Conservation (phyloP, 805 yeast species). For the Candida hungchunana region DNA sequence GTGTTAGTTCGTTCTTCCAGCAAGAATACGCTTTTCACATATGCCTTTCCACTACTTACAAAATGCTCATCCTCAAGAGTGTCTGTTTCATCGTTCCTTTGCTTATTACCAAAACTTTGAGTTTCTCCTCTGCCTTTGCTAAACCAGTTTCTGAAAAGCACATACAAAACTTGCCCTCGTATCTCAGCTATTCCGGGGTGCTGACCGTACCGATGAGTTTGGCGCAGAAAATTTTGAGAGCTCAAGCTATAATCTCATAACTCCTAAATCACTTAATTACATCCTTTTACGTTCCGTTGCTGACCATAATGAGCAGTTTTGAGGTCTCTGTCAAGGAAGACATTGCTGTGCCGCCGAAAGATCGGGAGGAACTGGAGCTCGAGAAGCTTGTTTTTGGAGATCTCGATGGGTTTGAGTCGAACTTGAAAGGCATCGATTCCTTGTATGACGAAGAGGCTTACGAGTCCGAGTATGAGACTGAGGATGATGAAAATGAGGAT, state of each 20-base stretch:
- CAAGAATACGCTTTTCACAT: too few relatives aligned
- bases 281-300: too few relatives aligned
- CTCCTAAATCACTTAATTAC: too few relatives aligned
- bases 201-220: constrained; percentile 12
- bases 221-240: constrained; percentile 6
- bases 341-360: constrained; percentile 57
- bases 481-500: constrained; percentile 26
- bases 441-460: constrained; percentile 39
- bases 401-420: constrained; percentile 62
- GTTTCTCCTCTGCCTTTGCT: too few relatives aligned
- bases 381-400: constrained; percentile 93
- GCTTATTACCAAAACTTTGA: too few relatives aligned
- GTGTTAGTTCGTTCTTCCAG: constrained; percentile 8
- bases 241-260: too few relatives aligned
- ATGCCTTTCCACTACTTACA: too few relatives aligned
- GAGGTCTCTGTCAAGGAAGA: constrained; percentile 12
- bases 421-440: constrained; percentile 57
- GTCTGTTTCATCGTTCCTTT: constrained; percentile 9
- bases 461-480: constrained; percentile 36
- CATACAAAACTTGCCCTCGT: constrained; percentile 7
- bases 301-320: too few relatives aligned
- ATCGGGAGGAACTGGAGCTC: constrained; percentile 73
- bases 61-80: constrained; percentile 4
- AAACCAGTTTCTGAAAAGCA: neutral
- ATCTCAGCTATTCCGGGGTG: constrained; percentile 3